Evolutionary conservation across 192 early-diverging fungal genomes (phyloP), one percentile per base, ranked within the genome.

Genomic region (Backusella sp.): DNA sequence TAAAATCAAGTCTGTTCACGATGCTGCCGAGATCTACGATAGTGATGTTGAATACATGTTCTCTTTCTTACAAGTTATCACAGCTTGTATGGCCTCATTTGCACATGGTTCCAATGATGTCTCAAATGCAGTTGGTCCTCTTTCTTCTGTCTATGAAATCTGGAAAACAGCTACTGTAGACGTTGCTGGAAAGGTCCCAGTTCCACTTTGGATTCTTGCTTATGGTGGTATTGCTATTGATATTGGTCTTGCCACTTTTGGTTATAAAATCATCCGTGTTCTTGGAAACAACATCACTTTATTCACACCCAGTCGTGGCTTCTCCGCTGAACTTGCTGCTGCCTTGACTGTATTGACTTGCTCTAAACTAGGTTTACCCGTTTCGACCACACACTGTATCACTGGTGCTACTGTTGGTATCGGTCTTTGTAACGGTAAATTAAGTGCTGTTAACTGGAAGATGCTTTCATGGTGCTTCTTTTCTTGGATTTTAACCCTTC

Each of bases 101-200:
- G 87, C 92, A 19, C 94, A 96, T 84, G 93, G 94, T 56, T 89
- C 90, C 72, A 96, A 96, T 85, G 93, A 96, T 83, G 92, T 95
- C 28, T 88, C 93, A 76, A 95, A 96, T 77, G 94, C 94, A 28
- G 89, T 93, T 66, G 93, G 94, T 65, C 94, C 94, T 21, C 77
- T 95, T 35, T 82, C 94, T 1, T 83, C 91, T 42, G 93, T 95
- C 56, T 95, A 88, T 79, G 80, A 86, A 71, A 86, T 92, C 71
- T 96, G 94, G 91, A 70, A 83, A 62, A 83, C 76, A 14, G 86
- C 81, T 7, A 69, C 73, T 17, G 88, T 87, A 34, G 82, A 88
- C 32, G 75, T 80, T 35, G 65, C 76, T 39, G 87, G 85, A 72
- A 90, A 91, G 59, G 84, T 86, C 5, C 83, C 86, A 1, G 88